Conservation (phyloP, 23 red algal species). For the Chondrus crispus region DNA sequence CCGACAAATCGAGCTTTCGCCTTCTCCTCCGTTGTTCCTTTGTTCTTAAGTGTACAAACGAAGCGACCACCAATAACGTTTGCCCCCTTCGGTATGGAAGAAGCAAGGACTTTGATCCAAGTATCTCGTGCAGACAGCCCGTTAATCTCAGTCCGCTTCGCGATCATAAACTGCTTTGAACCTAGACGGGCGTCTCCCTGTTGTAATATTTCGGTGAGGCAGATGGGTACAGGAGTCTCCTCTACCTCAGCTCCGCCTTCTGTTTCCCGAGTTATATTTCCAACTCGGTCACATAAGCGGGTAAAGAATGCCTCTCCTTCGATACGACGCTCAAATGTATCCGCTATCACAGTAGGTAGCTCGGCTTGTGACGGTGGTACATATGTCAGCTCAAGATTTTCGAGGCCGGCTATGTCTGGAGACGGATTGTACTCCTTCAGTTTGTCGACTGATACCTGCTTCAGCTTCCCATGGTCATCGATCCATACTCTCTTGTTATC, state of each 20-base stretch:
- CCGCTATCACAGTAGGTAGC: not conserved
- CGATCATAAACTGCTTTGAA: not conserved
- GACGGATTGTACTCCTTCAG: not conserved
- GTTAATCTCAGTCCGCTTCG: not conserved
- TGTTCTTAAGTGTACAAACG: constrained; percentile 6
- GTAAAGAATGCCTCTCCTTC: not conserved
- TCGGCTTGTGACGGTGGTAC: not conserved
- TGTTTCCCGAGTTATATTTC: not conserved
- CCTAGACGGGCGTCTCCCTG: not conserved
- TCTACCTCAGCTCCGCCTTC: not conserved
- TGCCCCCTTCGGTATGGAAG: not conserved
- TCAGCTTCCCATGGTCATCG: not conserved
- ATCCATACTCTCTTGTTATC: not conserved
- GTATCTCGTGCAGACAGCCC: not conserved
- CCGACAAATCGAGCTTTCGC: constrained; percentile 7
- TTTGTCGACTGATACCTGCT: not conserved
- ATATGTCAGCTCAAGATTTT: not conserved
- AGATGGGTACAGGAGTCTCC: not conserved
- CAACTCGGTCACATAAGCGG: not conserved
- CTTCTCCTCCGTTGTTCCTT: not conserved
- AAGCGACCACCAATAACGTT: constrained; percentile 5
- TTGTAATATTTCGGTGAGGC: not conserved
- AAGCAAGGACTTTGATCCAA: not conserved
- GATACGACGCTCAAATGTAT: not conserved
- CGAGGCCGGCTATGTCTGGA: not conserved